A percentile compares a stretch with the other conserved stretches of the same genome.
phyloP scores from a whole-genome alignment of 345 rosid genomes.

The Excoecaria cochinchinensis region DNA sequence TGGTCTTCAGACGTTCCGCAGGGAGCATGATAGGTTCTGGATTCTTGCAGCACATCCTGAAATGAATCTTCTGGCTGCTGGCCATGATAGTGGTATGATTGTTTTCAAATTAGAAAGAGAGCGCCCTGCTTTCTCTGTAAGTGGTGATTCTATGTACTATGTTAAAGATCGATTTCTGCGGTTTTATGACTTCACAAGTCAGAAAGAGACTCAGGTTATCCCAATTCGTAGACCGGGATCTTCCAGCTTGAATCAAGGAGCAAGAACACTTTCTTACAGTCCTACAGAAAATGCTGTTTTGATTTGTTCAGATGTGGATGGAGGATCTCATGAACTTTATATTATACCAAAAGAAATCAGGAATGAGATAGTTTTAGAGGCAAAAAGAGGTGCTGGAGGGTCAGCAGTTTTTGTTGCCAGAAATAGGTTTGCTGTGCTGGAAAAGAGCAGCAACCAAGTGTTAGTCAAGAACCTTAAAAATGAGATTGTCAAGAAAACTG shows the following conservation, averaged over 20 bases:
- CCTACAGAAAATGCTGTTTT: slow-evolving; percentile 89
- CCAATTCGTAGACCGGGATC: slow-evolving; percentile 85
- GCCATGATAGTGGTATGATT: slow-evolving; percentile 96
- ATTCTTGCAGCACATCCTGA: slow-evolving; percentile 91
- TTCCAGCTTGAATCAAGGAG: slow-evolving; percentile 75
- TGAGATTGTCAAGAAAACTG: slow-evolving; percentile 73
- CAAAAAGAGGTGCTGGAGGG: slow-evolving; percentile 68
- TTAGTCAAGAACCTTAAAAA: slow-evolving; percentile 73
- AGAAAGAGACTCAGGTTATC: slow-evolving; percentile 70
- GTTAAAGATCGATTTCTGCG: slow-evolving; percentile 78
- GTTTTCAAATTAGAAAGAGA: slow-evolving; percentile 97
- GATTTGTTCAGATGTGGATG: slow-evolving; percentile 87
- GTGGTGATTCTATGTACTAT: slow-evolving; percentile 73
- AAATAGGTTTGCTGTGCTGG: slow-evolving; percentile 91
- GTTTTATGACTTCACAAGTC: slow-evolving; percentile 70
- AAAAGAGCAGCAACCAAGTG: slow-evolving; percentile 83
- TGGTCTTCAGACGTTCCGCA: slow-evolving; percentile 87
- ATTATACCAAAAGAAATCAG: slow-evolving; percentile 74
- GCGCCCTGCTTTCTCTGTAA: slow-evolving; percentile 88
- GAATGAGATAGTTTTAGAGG: slow-evolving; percentile 69
- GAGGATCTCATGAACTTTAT: slow-evolving; percentile 87
- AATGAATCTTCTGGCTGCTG: slow-evolving; percentile 94
- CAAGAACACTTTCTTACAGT: slow-evolving; percentile 86
- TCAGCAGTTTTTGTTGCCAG: slow-evolving; percentile 84
- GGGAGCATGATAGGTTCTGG: slow-evolving; percentile 98